Evolutionary conservation across 2,329 filamentous ascomycete species (phyloP), one percentile per base, ranked within the genome.

Genomic region (Colletotrichum aenigma): DNA sequence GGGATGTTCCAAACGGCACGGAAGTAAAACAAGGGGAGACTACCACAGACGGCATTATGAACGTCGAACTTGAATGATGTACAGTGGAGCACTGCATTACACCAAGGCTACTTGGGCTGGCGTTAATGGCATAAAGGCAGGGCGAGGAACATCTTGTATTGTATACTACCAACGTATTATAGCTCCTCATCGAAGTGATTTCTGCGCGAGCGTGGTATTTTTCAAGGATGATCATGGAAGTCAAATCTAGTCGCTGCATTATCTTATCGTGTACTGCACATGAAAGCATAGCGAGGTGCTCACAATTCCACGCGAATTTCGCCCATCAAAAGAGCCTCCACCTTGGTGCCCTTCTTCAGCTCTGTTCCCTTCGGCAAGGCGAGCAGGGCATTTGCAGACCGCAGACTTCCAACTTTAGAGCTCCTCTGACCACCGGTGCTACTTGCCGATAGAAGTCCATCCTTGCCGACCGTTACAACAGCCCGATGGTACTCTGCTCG

Each of bases 391-490:
- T 99, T 99, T 4, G 97, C 96, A 24, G 94, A 93, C 76, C 93
- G 94, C 79, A 98, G 88, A 84, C 96, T 98, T 0, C 96, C 95
- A 4, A 99, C 96, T 77, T 93, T 91, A 18, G 95, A 97, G 83
- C 96, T 98, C 67, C 97, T 89, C 87, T 99, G 97, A 4, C 94
- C 93, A 7, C 97, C 97, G 0, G 97, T 99, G 81, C 95, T 98
- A 34, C 87, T 91, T 0, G 96, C 97, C 75, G 91, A 88, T 64
- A 98, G 84, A 10, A 86, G 80, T 0, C 96, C 96, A 79, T 96
- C 93, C 13, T 85, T 88, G 0, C 88, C 89, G 3, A 92, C 91
- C 0, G 88, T 88, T 4, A 98, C 92, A 3, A 95, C 86, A 0
- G 93, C 96, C n/a, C 97, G 93, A 82, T 98, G 96, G 84, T 97